A percentile compares a stretch with the other conserved stretches of the same genome.
These are phyloP conservation scores for Coemansia sp. DNA, from an alignment of 192 early-diverging fungal species.

Conservation along the genomic window DNA sequence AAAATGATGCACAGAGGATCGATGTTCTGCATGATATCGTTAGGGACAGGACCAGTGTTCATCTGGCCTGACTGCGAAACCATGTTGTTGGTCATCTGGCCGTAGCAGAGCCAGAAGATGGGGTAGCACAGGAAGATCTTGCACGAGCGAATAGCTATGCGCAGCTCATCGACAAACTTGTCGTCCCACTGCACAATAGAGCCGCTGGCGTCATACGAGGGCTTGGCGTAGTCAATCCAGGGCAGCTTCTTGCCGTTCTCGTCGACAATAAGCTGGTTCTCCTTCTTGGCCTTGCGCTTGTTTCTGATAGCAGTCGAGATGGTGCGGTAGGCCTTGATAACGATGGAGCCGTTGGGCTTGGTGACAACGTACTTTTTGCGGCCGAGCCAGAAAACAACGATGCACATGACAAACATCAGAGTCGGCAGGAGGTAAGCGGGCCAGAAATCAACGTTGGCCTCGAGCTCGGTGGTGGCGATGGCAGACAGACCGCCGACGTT, in stretches of 20 bases:
- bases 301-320: conserved; percentile 32
- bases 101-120: conserved; percentile 73
- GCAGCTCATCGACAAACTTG: conserved; percentile 70
- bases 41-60: conserved; percentile 58
- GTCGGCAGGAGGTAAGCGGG: conserved; percentile 62
- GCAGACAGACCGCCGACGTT: conserved; percentile 64
- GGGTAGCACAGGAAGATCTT: conserved; percentile 71
- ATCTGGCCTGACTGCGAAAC: conserved; percentile 64
- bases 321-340: conserved; percentile 54
- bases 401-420: conserved; percentile 58
- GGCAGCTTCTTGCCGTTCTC: conserved; percentile 25
- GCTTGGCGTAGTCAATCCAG: conserved; percentile 65
- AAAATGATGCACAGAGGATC: conserved; percentile 60
- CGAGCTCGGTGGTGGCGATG: conserved; percentile 61
- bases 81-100: conserved; percentile 66
- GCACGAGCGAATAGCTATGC: conserved; percentile 61
- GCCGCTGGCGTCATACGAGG: conserved; percentile 35
- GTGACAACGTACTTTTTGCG: conserved; percentile 56
- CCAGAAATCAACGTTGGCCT: conserved; percentile 59
- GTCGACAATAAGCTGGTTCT: conserved; percentile 29
- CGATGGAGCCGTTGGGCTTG: conserved; percentile 60
- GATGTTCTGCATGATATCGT: conserved; percentile 65
- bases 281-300: conserved; percentile 34
- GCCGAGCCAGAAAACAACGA: conserved; percentile 58
- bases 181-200: conserved; percentile 62